These are phyloP conservation scores for Arachnomyces sp. DNA, from an alignment of 2,329 filamentous ascomycete genomes.

Conservation along the genomic window DNA sequence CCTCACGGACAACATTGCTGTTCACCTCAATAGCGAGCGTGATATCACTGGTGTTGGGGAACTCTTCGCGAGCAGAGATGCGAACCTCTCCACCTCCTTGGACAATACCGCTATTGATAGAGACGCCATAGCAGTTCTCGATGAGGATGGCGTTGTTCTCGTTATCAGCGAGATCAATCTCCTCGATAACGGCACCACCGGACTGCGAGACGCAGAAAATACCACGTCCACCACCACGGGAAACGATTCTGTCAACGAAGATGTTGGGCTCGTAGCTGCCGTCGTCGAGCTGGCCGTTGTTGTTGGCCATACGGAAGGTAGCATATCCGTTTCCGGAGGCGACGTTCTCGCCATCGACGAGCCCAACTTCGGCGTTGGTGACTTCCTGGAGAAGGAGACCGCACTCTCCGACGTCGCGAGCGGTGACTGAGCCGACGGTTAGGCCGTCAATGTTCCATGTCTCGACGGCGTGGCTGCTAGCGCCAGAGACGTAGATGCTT, in stretches of 20 bases:
- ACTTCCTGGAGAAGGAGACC: constrained; percentile 49
- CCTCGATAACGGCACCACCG: constrained; percentile 44
- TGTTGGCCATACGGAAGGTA: constrained; percentile 50
- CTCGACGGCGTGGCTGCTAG: constrained; percentile 50
- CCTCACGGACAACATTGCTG: constrained; percentile 44
- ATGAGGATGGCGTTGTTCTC: constrained; percentile 51
- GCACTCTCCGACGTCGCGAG: constrained; percentile 47
- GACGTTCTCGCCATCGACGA: constrained; percentile 50
- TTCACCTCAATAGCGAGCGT: constrained; percentile 44
- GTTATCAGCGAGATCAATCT: constrained; percentile 44
- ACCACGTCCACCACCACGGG: constrained; percentile 49
- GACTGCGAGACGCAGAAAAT: constrained; percentile 52
- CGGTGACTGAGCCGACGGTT: constrained; percentile 45
- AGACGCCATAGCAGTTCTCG: constrained; percentile 52
- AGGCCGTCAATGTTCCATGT: constrained; percentile 53
- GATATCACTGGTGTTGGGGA: constrained; percentile 46
- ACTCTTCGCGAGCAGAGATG: constrained; percentile 45
- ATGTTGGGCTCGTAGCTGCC: constrained; percentile 47
- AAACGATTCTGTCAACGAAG: constrained; percentile 45
- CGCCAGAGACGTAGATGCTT: constrained; percentile 44
- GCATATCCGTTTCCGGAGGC: constrained; percentile 47
- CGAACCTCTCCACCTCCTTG: constrained; percentile 50
- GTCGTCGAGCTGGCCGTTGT: constrained; percentile 43
- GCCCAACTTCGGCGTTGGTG: constrained; percentile 44
- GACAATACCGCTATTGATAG: constrained; percentile 44